A percentile compares a stretch with the other conserved stretches of the same genome.
Conservation (phyloP, 768 basidiomycete genomes). For the Russula virescens region DNA sequence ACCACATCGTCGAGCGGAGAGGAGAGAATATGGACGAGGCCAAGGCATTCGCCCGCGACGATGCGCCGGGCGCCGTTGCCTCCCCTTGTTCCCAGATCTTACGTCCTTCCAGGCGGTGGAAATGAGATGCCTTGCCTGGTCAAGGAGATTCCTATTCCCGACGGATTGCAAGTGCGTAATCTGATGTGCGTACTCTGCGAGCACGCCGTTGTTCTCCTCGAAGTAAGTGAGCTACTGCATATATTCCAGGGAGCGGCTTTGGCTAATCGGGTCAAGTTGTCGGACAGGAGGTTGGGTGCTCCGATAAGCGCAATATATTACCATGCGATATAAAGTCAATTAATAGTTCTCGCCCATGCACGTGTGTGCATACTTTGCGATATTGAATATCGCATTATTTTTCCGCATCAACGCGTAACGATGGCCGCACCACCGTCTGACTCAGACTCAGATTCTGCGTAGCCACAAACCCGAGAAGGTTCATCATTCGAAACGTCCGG, state of each 20-base stretch:
- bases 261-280: background rate
- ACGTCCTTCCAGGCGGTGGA: background rate
- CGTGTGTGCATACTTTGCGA: background rate
- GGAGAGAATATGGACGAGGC: background rate
- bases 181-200: constrained; percentile 5
- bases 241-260: background rate
- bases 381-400: too few species aligned
- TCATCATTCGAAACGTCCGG: background rate
- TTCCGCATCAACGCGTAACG: too few species aligned
- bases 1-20: too few species aligned
- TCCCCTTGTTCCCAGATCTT: background rate
- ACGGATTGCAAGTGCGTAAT: background rate
- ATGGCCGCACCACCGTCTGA: too few species aligned
- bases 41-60: background rate
- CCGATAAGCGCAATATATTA: background rate
- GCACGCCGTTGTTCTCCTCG: background rate
- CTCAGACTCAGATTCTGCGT: too few species aligned
- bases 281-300: background rate
- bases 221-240: background rate
- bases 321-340: background rate
- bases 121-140: background rate
- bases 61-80: background rate
- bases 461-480: background rate
- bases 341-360: background rate
- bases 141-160: constrained; percentile 6